phyloP scores from a whole-genome alignment of 2,329 filamentous ascomycete genomes.

The Exophiala dermatitidis region DNA sequence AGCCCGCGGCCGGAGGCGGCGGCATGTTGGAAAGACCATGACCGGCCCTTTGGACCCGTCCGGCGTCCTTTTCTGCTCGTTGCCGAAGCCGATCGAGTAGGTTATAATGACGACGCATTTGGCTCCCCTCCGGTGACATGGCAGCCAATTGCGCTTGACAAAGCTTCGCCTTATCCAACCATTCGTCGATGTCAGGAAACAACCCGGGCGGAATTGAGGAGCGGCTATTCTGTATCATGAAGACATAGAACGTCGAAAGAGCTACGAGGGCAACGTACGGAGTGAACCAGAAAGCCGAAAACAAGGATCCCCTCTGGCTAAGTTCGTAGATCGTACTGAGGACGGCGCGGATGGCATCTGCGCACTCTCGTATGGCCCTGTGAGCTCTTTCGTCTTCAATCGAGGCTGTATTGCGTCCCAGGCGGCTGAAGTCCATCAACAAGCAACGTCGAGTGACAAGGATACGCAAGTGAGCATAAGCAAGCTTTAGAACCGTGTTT shows the following conservation, averaged over 20 bases:
- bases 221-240: slow-evolving; percentile 21
- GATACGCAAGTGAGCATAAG: slow-evolving; percentile 28
- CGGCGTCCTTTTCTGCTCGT: slow-evolving; percentile 20
- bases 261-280: slow-evolving; percentile 27
- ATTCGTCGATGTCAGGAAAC: slow-evolving; percentile 14
- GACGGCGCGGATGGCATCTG: slow-evolving; percentile 24
- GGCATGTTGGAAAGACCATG: neutral
- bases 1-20: neutral
- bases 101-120: slow-evolving; percentile 20
- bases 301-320: slow-evolving; percentile 22
- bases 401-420: slow-evolving; percentile 6
- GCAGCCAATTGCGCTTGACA: slow-evolving; percentile 19
- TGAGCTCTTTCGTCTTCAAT: slow-evolving; percentile 15
- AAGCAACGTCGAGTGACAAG: slow-evolving; percentile 28
- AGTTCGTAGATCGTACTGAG: slow-evolving; percentile 24
- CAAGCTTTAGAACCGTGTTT: slow-evolving; percentile 28
- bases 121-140: slow-evolving; percentile 21
- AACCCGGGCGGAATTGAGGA: slow-evolving; percentile 9
- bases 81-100: slow-evolving; percentile 16
- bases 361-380: slow-evolving; percentile 25
- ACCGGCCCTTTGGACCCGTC: neutral
- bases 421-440: slow-evolving; percentile 21
- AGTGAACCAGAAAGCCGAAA: slow-evolving; percentile 30
- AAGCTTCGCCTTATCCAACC: slow-evolving; percentile 20
- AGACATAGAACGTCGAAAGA: slow-evolving; percentile 25